Evolutionary conservation across 2,329 filamentous ascomycete species (phyloP), one percentile per base, ranked within the genome.

Genomic region (Sporothrix euskadiensis): DNA sequence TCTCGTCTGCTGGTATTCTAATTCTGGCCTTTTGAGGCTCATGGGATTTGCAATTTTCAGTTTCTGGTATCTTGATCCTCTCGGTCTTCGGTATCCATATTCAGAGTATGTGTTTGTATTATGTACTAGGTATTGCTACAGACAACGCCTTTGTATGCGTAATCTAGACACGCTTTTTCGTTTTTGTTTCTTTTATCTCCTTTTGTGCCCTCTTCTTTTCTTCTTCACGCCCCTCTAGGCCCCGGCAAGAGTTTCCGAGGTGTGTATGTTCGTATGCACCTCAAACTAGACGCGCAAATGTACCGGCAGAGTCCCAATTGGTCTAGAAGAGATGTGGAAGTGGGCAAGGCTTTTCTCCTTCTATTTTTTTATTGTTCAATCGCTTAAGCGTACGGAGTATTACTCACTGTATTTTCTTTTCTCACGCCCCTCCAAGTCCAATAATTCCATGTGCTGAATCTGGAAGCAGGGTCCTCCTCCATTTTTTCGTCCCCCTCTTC

Each of bases 261-360:
- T 47, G 61, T 30, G 61, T 66, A 10, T 47, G 39, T 26, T 26
- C 26, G 26, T 26, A 26, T 35, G 35, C 39, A 44, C 19, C 32
- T 41, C 22, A n/a, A 66, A n/a, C 61, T 47, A 47, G 14, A 26
- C n/a, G 35, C 35, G 59, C 59, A n/a, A 47, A 30, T 66, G 61
- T 47, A n/a, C 61, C 61, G 61, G 61, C 61, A 47, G 10, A 30
- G 39, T 30, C 61, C 35, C 61, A 66, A 66, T 66, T 66, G 61
- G 61, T 30, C 61, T 30, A 30, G 61, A 66, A n/a, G 19, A 39
- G 57, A 19, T 41, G 44, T 49, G 44, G 30, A 35, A 41, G 59
- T 41, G n/a, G 32, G n/a, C 59, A 12, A 59, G 59, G 59, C 59
- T 44, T 41, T 65, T 2, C 59, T 65, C 22, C 61, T 26, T 26